Conservation (phyloP, 2,329 filamentous ascomycete genomes). For the Venturia nashicola region DNA sequence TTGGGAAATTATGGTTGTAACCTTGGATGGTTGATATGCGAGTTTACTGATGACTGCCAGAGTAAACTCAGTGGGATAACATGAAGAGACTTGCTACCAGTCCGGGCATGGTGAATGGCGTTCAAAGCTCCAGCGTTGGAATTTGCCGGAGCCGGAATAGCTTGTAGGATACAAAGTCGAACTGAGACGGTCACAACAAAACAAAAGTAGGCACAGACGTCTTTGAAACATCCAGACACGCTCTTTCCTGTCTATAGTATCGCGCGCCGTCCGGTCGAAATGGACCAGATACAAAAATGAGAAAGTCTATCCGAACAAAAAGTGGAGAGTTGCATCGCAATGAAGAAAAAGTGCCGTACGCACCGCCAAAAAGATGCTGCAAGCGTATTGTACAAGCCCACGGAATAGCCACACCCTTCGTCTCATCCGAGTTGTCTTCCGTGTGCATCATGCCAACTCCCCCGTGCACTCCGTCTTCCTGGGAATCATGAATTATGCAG, state of each 20-base stretch:
- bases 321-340: background rate
- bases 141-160: no score
- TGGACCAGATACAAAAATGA: background rate
- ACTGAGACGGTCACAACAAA: background rate
- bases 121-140: no score
- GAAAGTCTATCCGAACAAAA: constrained; percentile 1
- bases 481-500: background rate
- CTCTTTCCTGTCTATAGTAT: background rate
- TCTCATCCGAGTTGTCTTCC: background rate
- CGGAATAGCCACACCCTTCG: background rate
- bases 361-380: background rate
- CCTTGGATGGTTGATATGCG: no score
- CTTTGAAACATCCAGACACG: background rate
- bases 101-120: no score
- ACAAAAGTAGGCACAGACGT: background rate
- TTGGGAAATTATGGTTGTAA: no score
- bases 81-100: no score
- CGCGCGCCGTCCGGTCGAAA: background rate
- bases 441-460: background rate
- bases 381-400: constrained; percentile 2
- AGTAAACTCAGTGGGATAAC: no score
- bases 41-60: no score
- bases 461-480: background rate
- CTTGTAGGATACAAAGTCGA: no score
- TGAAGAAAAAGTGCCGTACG: constrained; percentile 2